These are phyloP conservation scores for Jacaranda copaia DNA, from an alignment of 257 asterid species.

Conservation along the genomic window DNA sequence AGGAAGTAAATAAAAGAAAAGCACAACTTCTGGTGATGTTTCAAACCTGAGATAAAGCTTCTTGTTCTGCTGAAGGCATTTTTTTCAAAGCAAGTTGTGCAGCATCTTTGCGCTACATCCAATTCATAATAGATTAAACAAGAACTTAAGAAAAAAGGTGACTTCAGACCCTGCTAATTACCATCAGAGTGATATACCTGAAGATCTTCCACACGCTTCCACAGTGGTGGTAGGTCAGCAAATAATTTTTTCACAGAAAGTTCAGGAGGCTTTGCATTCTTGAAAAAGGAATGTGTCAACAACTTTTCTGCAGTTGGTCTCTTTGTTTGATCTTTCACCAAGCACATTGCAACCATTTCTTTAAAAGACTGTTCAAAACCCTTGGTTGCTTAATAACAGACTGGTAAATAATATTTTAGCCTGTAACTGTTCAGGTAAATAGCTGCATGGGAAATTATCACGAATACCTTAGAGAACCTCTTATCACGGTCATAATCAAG, in stretches of 20 bases:
- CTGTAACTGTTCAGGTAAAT: constrained; percentile 20
- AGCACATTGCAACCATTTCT: constrained; percentile 99
- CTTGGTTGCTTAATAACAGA: constrained; percentile 39
- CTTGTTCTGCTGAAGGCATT: constrained; percentile 94
- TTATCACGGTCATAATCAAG: constrained; percentile 99
- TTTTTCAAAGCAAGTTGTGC: constrained; percentile 94
- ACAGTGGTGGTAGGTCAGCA: constrained; percentile 87
- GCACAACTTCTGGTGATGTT: constrained; percentile 28
- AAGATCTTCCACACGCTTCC: constrained; percentile 94
- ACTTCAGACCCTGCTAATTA: constrained; percentile 33
- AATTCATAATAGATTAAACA: constrained; percentile 37
- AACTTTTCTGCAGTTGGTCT: constrained; percentile 97
- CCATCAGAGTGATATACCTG: constrained; percentile 61
- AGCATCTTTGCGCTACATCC: constrained; percentile 86
- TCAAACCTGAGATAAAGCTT: constrained; percentile 95
- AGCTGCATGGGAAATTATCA: constrained; percentile 31
- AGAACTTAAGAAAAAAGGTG: constrained; percentile 27
- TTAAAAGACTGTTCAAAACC: constrained; percentile 80
- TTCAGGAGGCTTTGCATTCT: constrained; percentile 92
- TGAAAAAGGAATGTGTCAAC: constrained; percentile 93
- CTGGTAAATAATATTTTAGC: constrained; percentile 3
- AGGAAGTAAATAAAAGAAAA: constrained; percentile 24
- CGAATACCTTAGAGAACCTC: constrained; percentile 90
- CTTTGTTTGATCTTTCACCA: constrained; percentile 98
- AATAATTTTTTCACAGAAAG: constrained; percentile 83